phyloP scores from a whole-genome alignment of 495 filamentous ascomycete species.

The Aspergillus coremiiformis region DNA sequence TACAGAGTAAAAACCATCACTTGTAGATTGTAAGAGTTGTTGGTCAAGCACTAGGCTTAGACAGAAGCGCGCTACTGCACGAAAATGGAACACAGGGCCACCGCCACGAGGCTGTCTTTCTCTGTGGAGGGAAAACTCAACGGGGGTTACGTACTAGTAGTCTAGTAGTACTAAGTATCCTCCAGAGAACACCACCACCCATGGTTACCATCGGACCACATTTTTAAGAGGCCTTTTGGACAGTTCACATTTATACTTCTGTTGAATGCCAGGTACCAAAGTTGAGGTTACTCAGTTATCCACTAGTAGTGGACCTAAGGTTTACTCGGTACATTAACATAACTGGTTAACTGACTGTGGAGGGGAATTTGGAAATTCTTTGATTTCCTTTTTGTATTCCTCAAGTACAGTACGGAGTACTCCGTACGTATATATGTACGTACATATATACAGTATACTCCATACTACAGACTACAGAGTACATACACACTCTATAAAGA shows the following conservation, averaged over 20 bases:
- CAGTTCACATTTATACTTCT: not conserved
- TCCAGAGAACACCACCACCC: not conserved
- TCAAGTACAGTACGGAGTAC: not conserved
- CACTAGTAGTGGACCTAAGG: not conserved
- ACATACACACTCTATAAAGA: not conserved
- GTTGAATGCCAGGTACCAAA: slow-evolving; percentile 11
- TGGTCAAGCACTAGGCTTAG: not conserved
- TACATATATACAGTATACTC: no score
- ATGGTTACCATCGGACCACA: slow-evolving; percentile 2
- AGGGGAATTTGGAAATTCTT: not conserved
- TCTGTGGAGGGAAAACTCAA: slow-evolving; percentile 5
- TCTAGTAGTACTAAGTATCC: no score
- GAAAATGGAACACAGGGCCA: slow-evolving; percentile 5
- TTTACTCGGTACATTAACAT: no score
- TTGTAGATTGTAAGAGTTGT: not conserved
- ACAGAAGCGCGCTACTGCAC: slow-evolving; percentile 3
- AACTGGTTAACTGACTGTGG: not conserved
- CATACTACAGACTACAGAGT: no score
- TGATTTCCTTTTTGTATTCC: not conserved
- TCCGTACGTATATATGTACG: not conserved
- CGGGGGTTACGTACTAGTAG: not conserved
- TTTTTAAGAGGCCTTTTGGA: not conserved
- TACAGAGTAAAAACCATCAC: not conserved
- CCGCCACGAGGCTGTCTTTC: slow-evolving; percentile 14
- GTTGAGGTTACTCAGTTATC: slow-evolving; percentile 5